Evolutionary conservation across 2,329 filamentous ascomycete species (phyloP).

Genomic region (Juglanconis oblonga): DNA sequence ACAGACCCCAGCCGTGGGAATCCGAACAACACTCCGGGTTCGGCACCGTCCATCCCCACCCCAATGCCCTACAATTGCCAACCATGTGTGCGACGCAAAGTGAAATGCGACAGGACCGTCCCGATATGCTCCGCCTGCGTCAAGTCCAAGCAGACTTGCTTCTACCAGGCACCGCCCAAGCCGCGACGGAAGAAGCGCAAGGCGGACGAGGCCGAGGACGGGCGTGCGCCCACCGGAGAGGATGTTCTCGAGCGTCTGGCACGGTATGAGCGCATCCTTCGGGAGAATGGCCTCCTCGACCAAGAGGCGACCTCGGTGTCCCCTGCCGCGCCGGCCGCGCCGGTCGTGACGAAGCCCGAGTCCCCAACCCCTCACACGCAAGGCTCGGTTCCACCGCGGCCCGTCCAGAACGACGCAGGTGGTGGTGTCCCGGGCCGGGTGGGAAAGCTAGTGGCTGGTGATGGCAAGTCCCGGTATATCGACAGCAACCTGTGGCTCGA

Average conservation of each 20-base stretch:
- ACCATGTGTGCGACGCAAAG: conserved; percentile 27
- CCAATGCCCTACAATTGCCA: conserved; percentile 24
- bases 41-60: background rate
- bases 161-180: conserved; percentile 37
- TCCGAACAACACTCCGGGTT: background rate
- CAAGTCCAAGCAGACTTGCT: conserved; percentile 31
- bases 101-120: conserved; percentile 27
- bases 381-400: conserved; percentile 11
- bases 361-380: background rate
- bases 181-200: conserved; percentile 35
- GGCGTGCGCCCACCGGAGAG: conserved; percentile 20
- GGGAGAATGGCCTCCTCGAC: conserved; percentile 31
- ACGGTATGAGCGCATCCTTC: conserved; percentile 37
- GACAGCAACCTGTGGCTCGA: conserved; percentile 32
- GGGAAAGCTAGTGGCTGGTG: conserved; percentile 23
- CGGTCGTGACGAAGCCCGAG: too few relatives aligned
- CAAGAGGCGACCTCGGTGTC: background rate
- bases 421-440: background rate
- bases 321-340: too few relatives aligned
- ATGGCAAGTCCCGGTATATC: conserved; percentile 40
- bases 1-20: background rate
- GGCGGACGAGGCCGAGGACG: background rate
- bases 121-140: conserved; percentile 26
- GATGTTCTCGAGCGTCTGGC: conserved; percentile 33
- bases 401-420: conserved; percentile 2